Evolutionary conservation across 1,284 basidiomycete species (phyloP).

Genomic region (Papiliotrema flavescens): DNA sequence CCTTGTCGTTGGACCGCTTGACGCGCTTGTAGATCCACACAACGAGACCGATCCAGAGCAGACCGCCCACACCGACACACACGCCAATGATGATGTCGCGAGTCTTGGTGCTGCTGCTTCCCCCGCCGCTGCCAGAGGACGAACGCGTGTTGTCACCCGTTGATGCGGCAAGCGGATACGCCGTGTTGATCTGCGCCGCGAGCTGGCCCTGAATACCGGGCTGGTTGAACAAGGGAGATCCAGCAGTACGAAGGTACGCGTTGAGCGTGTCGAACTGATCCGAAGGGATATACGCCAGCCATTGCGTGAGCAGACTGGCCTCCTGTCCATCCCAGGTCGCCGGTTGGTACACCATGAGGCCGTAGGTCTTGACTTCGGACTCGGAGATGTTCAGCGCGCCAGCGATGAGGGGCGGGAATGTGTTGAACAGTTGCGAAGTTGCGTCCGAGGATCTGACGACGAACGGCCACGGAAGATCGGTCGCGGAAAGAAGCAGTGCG

Average conservation of each 20-base stretch:
- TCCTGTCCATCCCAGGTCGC: slow-evolving; percentile 39
- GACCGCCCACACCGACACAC: slow-evolving; percentile 46
- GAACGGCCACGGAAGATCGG: slow-evolving; percentile 45
- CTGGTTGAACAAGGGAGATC: slow-evolving; percentile 48
- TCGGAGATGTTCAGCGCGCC: slow-evolving; percentile 35
- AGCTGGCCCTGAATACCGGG: slow-evolving; percentile 45
- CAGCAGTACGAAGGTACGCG: slow-evolving; percentile 40
- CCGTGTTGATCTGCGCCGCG: slow-evolving; percentile 46
- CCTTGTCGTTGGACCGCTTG: slow-evolving; percentile 45
- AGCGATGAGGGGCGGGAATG: slow-evolving; percentile 43
- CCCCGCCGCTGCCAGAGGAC: slow-evolving; percentile 6
- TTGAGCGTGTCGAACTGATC: slow-evolving; percentile 43
- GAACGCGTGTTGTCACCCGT: slow-evolving; percentile 6
- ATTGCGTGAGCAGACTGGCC: slow-evolving; percentile 44
- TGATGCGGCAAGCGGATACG: slow-evolving; percentile 44
- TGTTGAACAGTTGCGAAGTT: slow-evolving; percentile 46
- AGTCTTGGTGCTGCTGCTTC: slow-evolving; percentile 23
- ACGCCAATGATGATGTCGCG: slow-evolving; percentile 49
- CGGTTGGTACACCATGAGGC: slow-evolving; percentile 48
- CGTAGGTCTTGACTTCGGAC: slow-evolving; percentile 41
- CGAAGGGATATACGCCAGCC: slow-evolving; percentile 48
- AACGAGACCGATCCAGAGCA: slow-evolving; percentile 46
- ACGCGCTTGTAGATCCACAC: slow-evolving; percentile 49
- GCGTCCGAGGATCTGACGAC: slow-evolving; percentile 47
- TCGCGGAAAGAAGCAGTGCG: slow-evolving; percentile 39